Evolutionary conservation across 805 yeast genomes (phyloP).

Genomic region (Cyberlindnera mrakii): DNA sequence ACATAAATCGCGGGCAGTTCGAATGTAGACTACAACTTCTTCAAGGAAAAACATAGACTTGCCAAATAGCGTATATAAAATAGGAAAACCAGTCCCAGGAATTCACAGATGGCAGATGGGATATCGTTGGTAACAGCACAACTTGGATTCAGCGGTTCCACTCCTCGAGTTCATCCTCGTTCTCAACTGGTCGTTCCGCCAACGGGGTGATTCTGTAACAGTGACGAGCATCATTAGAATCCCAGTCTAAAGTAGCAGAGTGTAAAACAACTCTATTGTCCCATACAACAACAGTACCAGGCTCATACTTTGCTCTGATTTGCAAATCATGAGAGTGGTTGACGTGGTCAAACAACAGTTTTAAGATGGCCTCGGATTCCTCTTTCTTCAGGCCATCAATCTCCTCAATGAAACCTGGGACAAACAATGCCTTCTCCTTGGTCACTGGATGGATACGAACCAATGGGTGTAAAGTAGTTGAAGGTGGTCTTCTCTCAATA

Average conservation of each 20-base stretch:
- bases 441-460: conserved; percentile 63
- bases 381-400: conserved; percentile 47
- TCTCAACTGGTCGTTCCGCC: conserved; percentile 36
- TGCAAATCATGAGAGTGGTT: conserved; percentile 36
- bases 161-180: no score
- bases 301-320: conserved; percentile 18
- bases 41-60: no score
- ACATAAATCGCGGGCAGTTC: no score
- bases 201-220: conserved; percentile 25
- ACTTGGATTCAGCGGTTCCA: no score
- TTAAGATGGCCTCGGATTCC: conserved; percentile 43
- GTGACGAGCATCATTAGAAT: conserved; percentile 25
- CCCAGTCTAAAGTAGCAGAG: conserved; percentile 46
- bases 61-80: no score
- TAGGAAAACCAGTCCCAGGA: no score
- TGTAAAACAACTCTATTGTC: conserved; percentile 35
- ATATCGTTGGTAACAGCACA: no score
- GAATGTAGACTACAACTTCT: no score
- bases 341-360: conserved; percentile 38
- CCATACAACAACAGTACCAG: conserved; percentile 21
- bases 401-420: conserved; percentile 44
- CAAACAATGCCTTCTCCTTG: conserved; percentile 53
- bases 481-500: conserved; percentile 37
- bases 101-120: no score
- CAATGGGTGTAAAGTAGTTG: conserved; percentile 40